phyloP scores from a whole-genome alignment of 2,329 filamentous ascomycete species.

The Pseudogymnoascus sp. region DNA sequence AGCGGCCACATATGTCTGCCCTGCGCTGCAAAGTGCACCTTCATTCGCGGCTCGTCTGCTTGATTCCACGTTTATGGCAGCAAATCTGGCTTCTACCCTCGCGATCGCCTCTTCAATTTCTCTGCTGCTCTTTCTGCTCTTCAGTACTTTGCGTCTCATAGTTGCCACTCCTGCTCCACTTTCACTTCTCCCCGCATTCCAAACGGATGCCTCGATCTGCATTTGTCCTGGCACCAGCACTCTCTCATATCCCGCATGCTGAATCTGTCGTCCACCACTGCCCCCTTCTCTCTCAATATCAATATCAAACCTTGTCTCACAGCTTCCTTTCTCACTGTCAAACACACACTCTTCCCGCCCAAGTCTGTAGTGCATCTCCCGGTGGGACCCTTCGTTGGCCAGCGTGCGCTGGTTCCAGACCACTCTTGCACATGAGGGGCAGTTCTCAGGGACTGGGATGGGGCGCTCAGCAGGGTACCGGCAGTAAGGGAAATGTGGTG shows the following conservation, averaged over 20 bases:
- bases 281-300: neutral
- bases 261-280: neutral
- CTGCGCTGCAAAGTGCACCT: neutral
- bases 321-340: neutral
- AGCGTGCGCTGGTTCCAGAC: slow-evolving; percentile 22
- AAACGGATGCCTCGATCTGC: neutral
- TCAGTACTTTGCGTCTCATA: neutral
- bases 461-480: slow-evolving; percentile 21
- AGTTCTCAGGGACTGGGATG: slow-evolving; percentile 19
- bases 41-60: neutral
- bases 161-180: neutral
- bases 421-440: slow-evolving; percentile 24
- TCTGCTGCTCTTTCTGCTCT: neutral
- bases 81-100: neutral
- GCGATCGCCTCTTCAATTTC: slow-evolving; percentile 6
- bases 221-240: neutral
- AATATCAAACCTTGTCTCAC: slow-evolving; percentile 4
- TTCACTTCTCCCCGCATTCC: neutral
- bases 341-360: neutral
- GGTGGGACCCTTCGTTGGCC: neutral
- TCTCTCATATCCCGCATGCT: neutral
- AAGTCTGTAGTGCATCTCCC: neutral
- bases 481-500: slow-evolving; percentile 21
- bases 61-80: neutral
- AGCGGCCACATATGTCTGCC: neutral